Evolutionary conservation across 495 filamentous ascomycete genomes (phyloP), one percentile per base, ranked within the genome.

Genomic region (Cenococcum geophilum): DNA sequence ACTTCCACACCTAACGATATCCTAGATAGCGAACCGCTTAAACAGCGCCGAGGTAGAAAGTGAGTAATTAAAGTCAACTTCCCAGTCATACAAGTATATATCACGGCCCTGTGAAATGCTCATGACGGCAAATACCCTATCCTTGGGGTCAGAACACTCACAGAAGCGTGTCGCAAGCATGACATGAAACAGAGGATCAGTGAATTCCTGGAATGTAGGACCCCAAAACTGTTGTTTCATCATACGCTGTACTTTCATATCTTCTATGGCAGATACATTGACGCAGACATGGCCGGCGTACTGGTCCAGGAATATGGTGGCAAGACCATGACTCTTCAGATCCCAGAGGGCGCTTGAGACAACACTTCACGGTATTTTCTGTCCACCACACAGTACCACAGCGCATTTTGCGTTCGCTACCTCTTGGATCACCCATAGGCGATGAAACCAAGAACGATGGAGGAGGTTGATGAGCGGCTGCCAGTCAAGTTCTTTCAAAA

Each of bases 391-490:
- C 23, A 34, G 11, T 20, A 55, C 9, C 23, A 55, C 22, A 9
- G 53, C 53, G 20, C 35, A 10, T 8, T 34, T 22, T 35, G 53
- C 53, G 25, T 34, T 20, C 20, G 18, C 23, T 35, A 55, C 35
- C 11, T 55, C 53, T 21, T 55, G 53, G 18, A 55, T 35, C 9
- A 55, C 35, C 53, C 53, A 55, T 40, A 27, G 20, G 11, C 53
- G 53, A 11, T 55, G 23, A 21, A 55, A 55, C 53, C 53, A 55
- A 20, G 23, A 10, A 20, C 53, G 53, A 40, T 22, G 8, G 35
- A 55, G 53, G 9, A 55, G 53, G 22, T 34, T 16, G 9, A 20
- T 34, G 22, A 55, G 23, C 12, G 53, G 25, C 25, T 27, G 20
- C 53, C 53, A 55, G 35, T 51, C 27, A 21, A 51, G 27, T 6